Evolutionary conservation across 192 early-diverging fungal genomes (phyloP), one percentile per base, ranked within the genome.

Genomic region (Oehlia diaphana): DNA sequence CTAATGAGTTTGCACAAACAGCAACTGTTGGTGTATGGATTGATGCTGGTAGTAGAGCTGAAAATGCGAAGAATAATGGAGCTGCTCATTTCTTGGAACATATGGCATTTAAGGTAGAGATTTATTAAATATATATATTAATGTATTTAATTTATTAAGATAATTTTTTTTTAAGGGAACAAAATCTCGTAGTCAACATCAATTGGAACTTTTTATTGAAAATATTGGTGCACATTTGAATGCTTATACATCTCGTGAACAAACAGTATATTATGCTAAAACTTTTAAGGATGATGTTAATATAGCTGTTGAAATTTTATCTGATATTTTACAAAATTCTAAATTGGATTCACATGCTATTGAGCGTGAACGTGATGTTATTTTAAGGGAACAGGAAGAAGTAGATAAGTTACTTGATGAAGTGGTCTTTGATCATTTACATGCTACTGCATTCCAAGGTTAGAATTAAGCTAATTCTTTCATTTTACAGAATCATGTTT

Each of bases 161-260:
- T 8, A 62, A 39, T 58, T 47, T 73, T 19, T 19, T 62, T 7
- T 64, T 37, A 72, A 93, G 94, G 97, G 97, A 73, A 99, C 97
- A 35, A 92, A 91, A 70, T 81, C 89, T 71, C 93, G 96, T 77
- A 90, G 90, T 53, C 97, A 98, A 86, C 87, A 92, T 78, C 93
- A 97, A 83, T 87, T 99, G 47, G 97, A 99, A 88, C 89, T 96
- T 61, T 92, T 92, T 84, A 97, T 99, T 77, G 97, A 99, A 86
- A 98, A 98, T 91, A 96, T 99, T 90, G 97, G 97, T 67, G 96
- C 94, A 62, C 96, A 98, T 85, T 87, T 99, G 82, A 98, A 98
- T 86, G 97, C 97, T 67, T 99, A 99, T 87, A 99, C 97, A 44
- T 98, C 97, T 33, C 92, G 97, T 78, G 97, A 99, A 85, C 97